Base-by-base conservation (phyloP, 805 yeast species). In the Wickerhamomyces chaumierensis region DNA sequence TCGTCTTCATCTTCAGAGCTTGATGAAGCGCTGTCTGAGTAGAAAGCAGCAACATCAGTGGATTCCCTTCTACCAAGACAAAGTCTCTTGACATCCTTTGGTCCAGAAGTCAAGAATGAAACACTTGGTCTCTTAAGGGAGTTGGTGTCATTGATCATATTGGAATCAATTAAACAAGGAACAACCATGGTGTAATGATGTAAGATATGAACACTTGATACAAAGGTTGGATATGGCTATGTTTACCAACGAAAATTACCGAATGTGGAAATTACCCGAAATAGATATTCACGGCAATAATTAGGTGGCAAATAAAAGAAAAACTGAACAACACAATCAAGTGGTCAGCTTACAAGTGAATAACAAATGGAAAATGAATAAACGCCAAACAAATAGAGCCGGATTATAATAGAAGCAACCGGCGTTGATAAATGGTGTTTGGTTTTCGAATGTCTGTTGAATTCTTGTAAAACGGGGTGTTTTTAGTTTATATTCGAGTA, bases 11-110 rank as follows among this genome's bases (percentile, higher is more conserved):
- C 45, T 21, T 25, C 29, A 11, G 29, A 25, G 29, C 48, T 50
- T 2, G 43, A 48, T 16, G 43, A 39, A 9, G 49, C 45, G n/a
- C 48, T 42, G 12, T 25, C 25, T 1, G 47, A 38, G 38, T 42
- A 48, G 13, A 47, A 25, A 6, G 53, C 49, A 28, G 47, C 47
- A 38, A 45, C 29, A 4, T 44, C 35, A 8, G 49, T 41, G n/a
- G 51, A 46, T 37, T 40, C 44, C 20, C 48, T 44, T 43, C 53
- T 47, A 6, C 39, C 25, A 5, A 48, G 40, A 35, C 57, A 53
- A 1, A 39, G 34, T 29, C 47, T 48, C 42, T 53, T 53, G 38
- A 25, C 29, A 25, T 13, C 29, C 29, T 25, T 25, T 25, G 33
- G 18, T 16, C 15, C 33, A 16, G 33, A 31, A 8, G 17, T 31